Evolutionary conservation across 208 protist genomes (phyloP), one percentile per base, ranked within the genome.

Genomic region (Crithidia bombi): DNA sequence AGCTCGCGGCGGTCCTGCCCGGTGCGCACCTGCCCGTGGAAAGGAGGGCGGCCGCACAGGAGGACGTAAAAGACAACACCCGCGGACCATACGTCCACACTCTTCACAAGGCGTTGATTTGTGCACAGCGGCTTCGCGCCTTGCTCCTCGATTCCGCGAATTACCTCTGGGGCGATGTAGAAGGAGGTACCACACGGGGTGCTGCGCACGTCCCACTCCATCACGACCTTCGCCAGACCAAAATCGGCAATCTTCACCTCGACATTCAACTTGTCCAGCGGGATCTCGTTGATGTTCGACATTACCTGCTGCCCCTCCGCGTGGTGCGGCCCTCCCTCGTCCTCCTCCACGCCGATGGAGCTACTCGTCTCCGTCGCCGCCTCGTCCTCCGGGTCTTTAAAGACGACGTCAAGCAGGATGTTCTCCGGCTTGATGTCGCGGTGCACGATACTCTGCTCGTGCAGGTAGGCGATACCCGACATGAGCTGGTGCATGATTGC

Each of bases 371-470:
- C 44, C 25, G n/a, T 52, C 5, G 25, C 30, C 30, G 17, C 21
- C 26, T 71, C 69, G 11, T 65, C 62, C 64, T 23, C 56, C 5
- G 64, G 33, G 59, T 38, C 65, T 41, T 61, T 70, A 17, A 69
- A 44, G 21, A 63, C 26, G 54, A 77, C 78, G 56, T 92, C 87
- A 46, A 95, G 82, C 17, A 96, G 76, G 44, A 96, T 90, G 62
- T 96, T 96, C 58, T 96, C 91, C n/a, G 91, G 91, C 71, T 96
- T 96, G 69, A 96, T 93, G 73, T 96, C 91, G 35, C 91, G 88
- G 73, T 96, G 91, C 15, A 94, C 82, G 47, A 96, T 82, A 63
- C 75, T 86, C 63, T 92, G 81, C 55, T 87, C 79, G 63, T 96
- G 91, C 49, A 96, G 79, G 71, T 94, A 96, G 32, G 69, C 32